Evolutionary conservation across 202 grass and related monocot species (phyloP), one percentile per base, ranked within the genome.

Genomic region (Zoysia matrella): DNA sequence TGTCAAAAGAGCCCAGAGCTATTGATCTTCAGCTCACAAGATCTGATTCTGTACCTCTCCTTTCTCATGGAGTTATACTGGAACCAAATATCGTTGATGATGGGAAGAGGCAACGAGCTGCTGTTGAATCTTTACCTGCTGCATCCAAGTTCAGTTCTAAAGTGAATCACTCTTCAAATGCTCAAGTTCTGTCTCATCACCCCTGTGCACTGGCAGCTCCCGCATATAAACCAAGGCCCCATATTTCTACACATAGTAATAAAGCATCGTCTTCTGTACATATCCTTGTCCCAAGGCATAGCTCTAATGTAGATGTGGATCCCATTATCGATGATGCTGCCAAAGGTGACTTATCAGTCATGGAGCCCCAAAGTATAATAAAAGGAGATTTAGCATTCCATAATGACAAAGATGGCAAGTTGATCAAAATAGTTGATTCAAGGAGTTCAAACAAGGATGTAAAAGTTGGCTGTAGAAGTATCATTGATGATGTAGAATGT

Each of bases 41-140:
- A 86, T 60, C 72, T 75, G 76, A 82, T 78, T 85, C 78, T 77
- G 14, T 80, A 64, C 67, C 79, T 76, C 69, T 65, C 30, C 76
- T 69, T 84, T 80, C 84, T 81, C 88, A 83, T 67, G 88, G 80
- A 77, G 48, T 71, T 82, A 91, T 67, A 56, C 78, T 80, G 63
- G 84, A 83, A 74, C 30, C 67, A 65, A 69, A 84, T 71, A 68
- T 51, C 43, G 11, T 53, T 64, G 55, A 73, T 67, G 65, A 78
- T 40, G 75, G 47, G 66, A 91, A 82, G 52, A 91, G 75, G 58
- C n/a, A 84, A 10, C 67, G 47, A 66, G 42, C 46, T 71, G 47
- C 72, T 60, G 40, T 47, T 67, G 70, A 79, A 39, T 55, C 86
- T 79, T 44, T 72, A 41, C 51, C 54, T 62, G 12, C 50, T 36